Evolutionary conservation across 129 eudicot species (phyloP).

Genomic region (Calendula officinalis): DNA sequence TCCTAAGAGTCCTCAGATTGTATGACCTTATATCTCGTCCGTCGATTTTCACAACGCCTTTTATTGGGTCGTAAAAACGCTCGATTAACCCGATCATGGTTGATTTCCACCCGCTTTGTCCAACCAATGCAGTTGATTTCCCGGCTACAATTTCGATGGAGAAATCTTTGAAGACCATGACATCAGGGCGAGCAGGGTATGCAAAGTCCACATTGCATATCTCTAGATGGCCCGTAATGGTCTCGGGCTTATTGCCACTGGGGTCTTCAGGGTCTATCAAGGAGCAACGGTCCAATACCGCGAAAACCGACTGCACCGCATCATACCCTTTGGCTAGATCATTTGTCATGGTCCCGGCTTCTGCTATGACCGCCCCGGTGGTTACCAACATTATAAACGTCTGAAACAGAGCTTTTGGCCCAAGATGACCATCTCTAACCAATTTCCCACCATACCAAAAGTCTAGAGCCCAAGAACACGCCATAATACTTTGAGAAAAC

Average conservation of each 20-base stretch:
- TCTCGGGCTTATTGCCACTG: no score
- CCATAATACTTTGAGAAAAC: conserved; percentile 60
- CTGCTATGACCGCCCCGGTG: no score
- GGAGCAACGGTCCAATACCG: no score
- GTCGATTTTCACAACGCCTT: conserved; percentile 63
- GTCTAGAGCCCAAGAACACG: no score
- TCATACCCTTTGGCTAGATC: no score
- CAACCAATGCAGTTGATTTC: no score
- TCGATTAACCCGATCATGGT: conserved; percentile 72
- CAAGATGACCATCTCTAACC: no score
- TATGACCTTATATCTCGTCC: conserved; percentile 60
- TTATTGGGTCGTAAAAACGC: conserved; percentile 71
- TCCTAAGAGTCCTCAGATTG: conserved; percentile 65
- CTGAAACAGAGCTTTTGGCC: conserved; percentile 13
- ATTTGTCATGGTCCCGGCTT: no score
- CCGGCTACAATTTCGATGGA: conserved; percentile 64
- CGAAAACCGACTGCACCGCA: no score
- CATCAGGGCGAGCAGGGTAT: conserved; percentile 68
- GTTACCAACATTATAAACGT: no score
- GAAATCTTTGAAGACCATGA: conserved; percentile 52
- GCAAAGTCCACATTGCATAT: conserved; percentile 61
- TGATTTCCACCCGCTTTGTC: conserved; percentile 88
- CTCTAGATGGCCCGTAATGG: conserved; percentile 59
- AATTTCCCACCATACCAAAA: no score
- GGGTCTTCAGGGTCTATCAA: no score